Percentiles rank a stretch among this genome's conserved stretches.
Evolutionary conservation across 306 rosid genomes (phyloP).

Genomic region (Comarum palustre): DNA sequence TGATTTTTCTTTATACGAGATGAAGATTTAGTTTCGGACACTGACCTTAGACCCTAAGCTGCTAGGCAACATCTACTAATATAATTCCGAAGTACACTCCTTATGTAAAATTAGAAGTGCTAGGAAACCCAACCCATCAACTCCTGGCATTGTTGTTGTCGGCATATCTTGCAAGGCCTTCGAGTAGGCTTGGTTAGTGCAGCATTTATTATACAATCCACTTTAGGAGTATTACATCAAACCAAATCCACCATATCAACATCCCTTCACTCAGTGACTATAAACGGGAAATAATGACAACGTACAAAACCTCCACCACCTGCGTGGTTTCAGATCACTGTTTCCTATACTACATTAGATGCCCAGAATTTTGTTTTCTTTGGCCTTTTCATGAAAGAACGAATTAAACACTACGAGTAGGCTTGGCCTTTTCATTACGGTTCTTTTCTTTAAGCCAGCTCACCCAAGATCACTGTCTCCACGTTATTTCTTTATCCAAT

Average conservation of each 20-base stretch:
- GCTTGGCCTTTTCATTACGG: too few relatives aligned
- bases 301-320: background rate
- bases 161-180: background rate
- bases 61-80: background rate
- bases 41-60: background rate
- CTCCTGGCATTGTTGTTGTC: background rate
- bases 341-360: background rate
- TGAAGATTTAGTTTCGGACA: background rate
- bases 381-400: background rate
- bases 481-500: background rate
- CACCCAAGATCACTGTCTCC: too few relatives aligned
- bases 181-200: background rate
- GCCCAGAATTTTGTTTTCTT: background rate
- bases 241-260: background rate
- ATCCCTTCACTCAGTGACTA: background rate
- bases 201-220: background rate
- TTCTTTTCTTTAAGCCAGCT: too few relatives aligned
- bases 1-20: too few relatives aligned
- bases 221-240: background rate
- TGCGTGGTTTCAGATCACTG: background rate
- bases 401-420: too few relatives aligned
- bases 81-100: background rate
- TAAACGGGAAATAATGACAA: background rate
- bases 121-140: background rate
- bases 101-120: background rate